Base-by-base conservation (phyloP, 2,329 filamentous ascomycete species). In the Torrubiellomyces zombiae region DNA sequence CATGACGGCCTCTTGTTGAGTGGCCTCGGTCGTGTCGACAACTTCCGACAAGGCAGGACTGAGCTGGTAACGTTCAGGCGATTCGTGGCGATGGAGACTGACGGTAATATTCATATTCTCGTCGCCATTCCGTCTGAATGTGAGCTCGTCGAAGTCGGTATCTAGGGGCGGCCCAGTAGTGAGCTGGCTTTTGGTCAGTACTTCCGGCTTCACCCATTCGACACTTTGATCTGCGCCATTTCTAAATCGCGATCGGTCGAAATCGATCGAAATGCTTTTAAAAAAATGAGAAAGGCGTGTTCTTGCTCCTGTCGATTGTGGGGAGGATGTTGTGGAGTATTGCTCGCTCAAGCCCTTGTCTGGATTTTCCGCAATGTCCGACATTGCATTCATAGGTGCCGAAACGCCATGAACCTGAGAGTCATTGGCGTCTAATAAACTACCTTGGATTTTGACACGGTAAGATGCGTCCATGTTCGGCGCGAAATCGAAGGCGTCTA, bases 71-170 rank as follows among this genome's bases (percentile, higher is more conserved):
- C 83, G 68, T 48, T 95, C 86, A 0, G 81, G 83, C 9, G 72
- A 70, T 46, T 95, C 85, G 42, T 92, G 79, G 9, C 82, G 67
- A 34, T 70, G 67, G 17, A 98, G 63, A 42, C 85, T 92, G 53
- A 98, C 77, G 8, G 73, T 85, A 37, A 93, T 73, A 45, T 94
- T 93, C 38, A 79, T 63, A 39, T 92, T 94, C 48, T 94, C 83
- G 45, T 98, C 89, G 17, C 82, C 77, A 39, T 77, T 81, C 27
- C 89, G 71, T 57, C 91, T 82, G 47, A 98, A 95, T 21, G 83
- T 77, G 21, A 98, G 58, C 44, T 79, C 77, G 52, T 94, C 89
- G 42, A 95, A 93, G 42, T 91, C 81, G 21, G 72, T 67, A 16
- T 71, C 70, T 16, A 72, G 60, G 6, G 74, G 63, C 15, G 39